Evolutionary conservation across 768 basidiomycete genomes (phyloP).

Genomic region (Mycena vulgaris): DNA sequence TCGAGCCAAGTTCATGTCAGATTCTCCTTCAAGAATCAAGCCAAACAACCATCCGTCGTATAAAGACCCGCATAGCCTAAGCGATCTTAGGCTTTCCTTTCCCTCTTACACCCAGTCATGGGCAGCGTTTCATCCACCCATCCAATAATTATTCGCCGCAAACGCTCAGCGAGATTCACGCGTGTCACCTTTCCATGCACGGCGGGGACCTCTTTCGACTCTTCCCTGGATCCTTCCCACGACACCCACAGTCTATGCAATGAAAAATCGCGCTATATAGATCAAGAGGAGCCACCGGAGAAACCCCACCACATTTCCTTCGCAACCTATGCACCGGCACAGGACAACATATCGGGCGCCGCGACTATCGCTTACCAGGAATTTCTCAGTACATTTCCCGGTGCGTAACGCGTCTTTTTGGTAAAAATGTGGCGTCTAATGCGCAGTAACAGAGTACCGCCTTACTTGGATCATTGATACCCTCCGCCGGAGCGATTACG

Average conservation of each 20-base stretch:
- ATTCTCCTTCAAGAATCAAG: slow-evolving; percentile 30
- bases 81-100: slow-evolving; percentile 13
- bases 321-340: slow-evolving; percentile 52
- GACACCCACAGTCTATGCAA: slow-evolving; percentile 55
- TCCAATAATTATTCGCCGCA: slow-evolving; percentile 19
- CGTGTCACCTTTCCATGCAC: slow-evolving; percentile 58
- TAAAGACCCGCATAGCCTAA: slow-evolving; percentile 23
- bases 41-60: slow-evolving; percentile 24
- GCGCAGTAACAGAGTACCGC: slow-evolving; percentile 65
- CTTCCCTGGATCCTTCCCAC: slow-evolving; percentile 55
- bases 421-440: neutral
- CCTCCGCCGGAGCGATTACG: slow-evolving; percentile 74
- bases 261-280: slow-evolving; percentile 38
- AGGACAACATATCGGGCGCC: slow-evolving; percentile 33
- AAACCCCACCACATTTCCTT: slow-evolving; percentile 45
- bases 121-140: slow-evolving; percentile 49
- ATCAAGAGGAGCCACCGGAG: slow-evolving; percentile 17
- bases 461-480: slow-evolving; percentile 81
- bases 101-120: slow-evolving; percentile 44
- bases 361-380: slow-evolving; percentile 39
- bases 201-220: slow-evolving; percentile 51
- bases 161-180: slow-evolving; percentile 56
- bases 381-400: slow-evolving; percentile 42
- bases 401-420: slow-evolving; percentile 24
- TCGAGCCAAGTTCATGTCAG: slow-evolving; percentile 30